Percentiles rank a stretch among this genome's conserved stretches.
Conservation (phyloP, 495 filamentous ascomycete species). For the Baudoinia panamericana region DNA sequence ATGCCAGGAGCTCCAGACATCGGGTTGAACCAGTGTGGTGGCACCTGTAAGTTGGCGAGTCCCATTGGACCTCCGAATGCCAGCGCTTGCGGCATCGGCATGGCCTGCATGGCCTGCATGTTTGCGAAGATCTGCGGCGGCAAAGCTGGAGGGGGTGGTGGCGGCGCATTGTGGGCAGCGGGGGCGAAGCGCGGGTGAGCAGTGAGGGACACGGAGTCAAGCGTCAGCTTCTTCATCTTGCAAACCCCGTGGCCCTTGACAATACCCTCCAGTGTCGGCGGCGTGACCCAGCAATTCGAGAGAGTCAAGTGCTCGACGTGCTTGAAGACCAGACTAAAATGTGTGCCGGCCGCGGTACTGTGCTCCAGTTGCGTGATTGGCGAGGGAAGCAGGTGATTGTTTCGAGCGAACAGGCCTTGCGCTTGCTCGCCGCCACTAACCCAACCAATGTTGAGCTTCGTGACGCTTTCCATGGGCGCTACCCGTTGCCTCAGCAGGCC, state of each 20-base stretch:
- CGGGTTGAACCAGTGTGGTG: no score
- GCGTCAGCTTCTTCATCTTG: conserved; percentile 20
- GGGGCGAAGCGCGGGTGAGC: conserved; percentile 17
- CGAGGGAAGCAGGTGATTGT: conserved; percentile 39
- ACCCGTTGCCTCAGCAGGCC: conserved; percentile 33
- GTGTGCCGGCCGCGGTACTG: not conserved
- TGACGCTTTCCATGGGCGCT: conserved; percentile 30
- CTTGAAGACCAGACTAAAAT: conserved; percentile 17
- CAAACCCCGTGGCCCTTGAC: conserved; percentile 18
- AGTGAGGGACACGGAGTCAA: conserved; percentile 29
- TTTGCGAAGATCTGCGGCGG: not conserved
- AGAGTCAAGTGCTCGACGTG: conserved; percentile 26
- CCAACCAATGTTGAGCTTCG: conserved; percentile 42
- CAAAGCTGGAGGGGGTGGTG: no score
- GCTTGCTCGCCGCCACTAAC: conserved; percentile 44
- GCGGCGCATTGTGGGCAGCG: not conserved
- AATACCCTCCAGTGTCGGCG: conserved; percentile 19
- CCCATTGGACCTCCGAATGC: no score
- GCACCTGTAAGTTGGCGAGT: no score
- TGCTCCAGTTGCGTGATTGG: conserved; percentile 28
- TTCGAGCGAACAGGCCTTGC: conserved; percentile 38
- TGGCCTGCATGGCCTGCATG: not conserved
- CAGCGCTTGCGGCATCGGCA: not conserved
- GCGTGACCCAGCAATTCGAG: conserved; percentile 30
- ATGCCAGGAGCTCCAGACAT: no score